Base-by-base conservation (phyloP, 164 flowering plant species). In the Cinnamomum chago region DNA sequence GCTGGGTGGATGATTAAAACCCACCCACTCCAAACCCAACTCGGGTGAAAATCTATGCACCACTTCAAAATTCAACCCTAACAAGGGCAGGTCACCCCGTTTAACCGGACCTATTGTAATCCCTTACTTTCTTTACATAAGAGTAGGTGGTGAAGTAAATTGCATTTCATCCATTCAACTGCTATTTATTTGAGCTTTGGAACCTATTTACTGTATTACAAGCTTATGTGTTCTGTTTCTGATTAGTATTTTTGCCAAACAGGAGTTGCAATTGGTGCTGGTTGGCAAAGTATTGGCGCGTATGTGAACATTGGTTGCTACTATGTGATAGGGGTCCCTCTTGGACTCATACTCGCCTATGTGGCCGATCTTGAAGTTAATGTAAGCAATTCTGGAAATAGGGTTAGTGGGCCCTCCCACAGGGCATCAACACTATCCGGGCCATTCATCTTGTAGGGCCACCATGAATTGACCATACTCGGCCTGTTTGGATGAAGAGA, bases 231-330 rank as follows among this genome's bases (percentile, higher is more conserved):
- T 18, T 17, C 62, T n/a, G 18, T 58, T 24, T 64, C 25, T 62
- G 3, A 62, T n/a, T 23, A 11, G 23, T 64, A 20, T 64, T 22
- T 10, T n/a, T 60, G 40, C 1, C 14, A 17, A 40, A 51, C 80
- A 88, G 94, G 94, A 15, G 88, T 86, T 25, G 89, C 91, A 62
- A 62, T 88, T 17, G 94, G 91, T 40, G 83, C 88, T 25, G 94
- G 89, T 14, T 85, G 85, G 86, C 86, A 86, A 67, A 47, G 81
- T 25, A 58, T 70, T 17, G 88, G 83, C 40, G 87, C 88, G 2
- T 82, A 75, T 33, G 83, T 86, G 23, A 86, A 86, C 79, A 27
- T 86, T 11, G 79, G 78, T 10, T 79, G 84, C 75, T 86, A 86
- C 78, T 86, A 83, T 68, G 14, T 83, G 0, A 28, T 84, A 10